Base-by-base conservation (phyloP, 2,329 filamentous ascomycete genomes). In the Aureobasidium lini region DNA sequence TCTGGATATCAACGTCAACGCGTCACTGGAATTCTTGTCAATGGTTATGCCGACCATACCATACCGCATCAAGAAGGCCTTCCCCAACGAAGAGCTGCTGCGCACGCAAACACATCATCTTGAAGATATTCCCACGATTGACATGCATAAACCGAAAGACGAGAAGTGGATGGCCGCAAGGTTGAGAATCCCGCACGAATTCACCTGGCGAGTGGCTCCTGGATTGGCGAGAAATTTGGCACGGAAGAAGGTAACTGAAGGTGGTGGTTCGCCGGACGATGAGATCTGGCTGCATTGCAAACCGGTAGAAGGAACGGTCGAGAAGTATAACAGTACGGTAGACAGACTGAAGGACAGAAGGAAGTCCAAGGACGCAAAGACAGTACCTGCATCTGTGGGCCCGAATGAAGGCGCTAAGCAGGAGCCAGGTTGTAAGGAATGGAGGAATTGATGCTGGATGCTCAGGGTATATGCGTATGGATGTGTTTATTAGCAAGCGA, bases 1-100 rank as follows among this genome's bases (percentile, higher is more conserved):
- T 2, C 77, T 87, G 29, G 81, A 84, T 66, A 73, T 88, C 39
- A 87, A 86, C 46, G 77, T 86, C 63, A 82, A 81, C 62, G 79
- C 83, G 7, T 80, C 78, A 29, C 76, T 88, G 31, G 84, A 87
- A 64, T 87, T 87, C 58, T 74, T 87, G 5, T 76, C 76, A 46
- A 74, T 78, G 9, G 78, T 81, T 2, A 74, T 85, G 52, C 80
- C 79, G 10, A 69, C 76, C 48, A 74, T 79, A 57, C 61, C 60
- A 4, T 77, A 76, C 4, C 70, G 76, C 60, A 79, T 81, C 62
- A 78, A 76, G 39, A 71, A 75, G 59, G 76, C 75, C 8, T 81
- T 84, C 72, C 76, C 76, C 2, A 76, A 81, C 59, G 82, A 86
- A 66, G 72, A 75, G 11, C 69, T 77, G 2, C 68, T 80, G 0